Evolutionary conservation across 140 eudicot species (phyloP), one percentile per base, ranked within the genome.

Genomic region (Stevia rebaudiana): DNA sequence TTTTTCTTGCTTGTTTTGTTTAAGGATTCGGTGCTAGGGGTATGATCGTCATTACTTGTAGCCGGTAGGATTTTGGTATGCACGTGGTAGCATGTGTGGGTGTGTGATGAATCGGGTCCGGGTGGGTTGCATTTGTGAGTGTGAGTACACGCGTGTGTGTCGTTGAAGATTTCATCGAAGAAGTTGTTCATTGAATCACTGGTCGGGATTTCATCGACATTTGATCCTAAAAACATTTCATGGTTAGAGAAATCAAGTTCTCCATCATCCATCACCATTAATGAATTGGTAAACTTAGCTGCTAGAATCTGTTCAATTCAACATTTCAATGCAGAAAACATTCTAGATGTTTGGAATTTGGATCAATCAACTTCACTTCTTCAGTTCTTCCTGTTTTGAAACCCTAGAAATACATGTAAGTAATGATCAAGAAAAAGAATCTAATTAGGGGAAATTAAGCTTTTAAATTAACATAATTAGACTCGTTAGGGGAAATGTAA

Each of bases 121-220:
- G 95, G 86, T 7, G 97, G 97, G 77, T 94, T 83, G 73, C 99
- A 94, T 28, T 89, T 87, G 69, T 94, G 99, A 56, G 97, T 80
- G 44, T 94, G 99, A 44, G 94, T 88, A 74, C 99, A 94, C 39
- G 94, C 81, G 25, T 75, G 95, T 1, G 90, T 11, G 72, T 90
- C 89, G 59, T 77, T 81, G 46, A 88, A 85, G 62, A 85, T 72
- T 25, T 88, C 99, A 25, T 88, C 94, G 36, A 85, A 77, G 81
- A 87, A 84, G 33, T 74, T 74, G 57, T 80, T 94, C 78, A 92
- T 80, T 9, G 96, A 92, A 54, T 85, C 77, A 19, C 84, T 28
- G 33, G 3, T 28, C 33, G 33, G 33, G 33, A 28, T 28, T 1
- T 28, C 33, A 28, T 4, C 82, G 1, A 67, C 49, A 61, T 77